phyloP scores from a whole-genome alignment of 495 filamentous ascomycete species.

The Xylaria bambusicola region DNA sequence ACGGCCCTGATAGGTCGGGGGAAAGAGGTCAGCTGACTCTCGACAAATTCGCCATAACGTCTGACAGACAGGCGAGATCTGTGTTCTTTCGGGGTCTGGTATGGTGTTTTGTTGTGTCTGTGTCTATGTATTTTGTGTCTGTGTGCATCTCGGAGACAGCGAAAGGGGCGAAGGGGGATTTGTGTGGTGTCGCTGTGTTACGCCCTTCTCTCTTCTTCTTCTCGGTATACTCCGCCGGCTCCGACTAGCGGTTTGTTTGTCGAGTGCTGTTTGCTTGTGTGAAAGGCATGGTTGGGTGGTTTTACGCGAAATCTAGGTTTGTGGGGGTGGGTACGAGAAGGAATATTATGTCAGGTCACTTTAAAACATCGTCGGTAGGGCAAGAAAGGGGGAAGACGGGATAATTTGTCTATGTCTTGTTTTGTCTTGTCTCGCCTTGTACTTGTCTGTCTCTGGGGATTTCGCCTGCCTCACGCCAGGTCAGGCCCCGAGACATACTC shows the following conservation, averaged over 20 bases:
- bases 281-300: too few relatives aligned
- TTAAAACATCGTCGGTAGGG: constrained; percentile 5
- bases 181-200: too few relatives aligned
- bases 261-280: too few relatives aligned
- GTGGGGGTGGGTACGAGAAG: too few relatives aligned
- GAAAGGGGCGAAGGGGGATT: not conserved
- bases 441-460: too few relatives aligned
- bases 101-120: not conserved
- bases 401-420: not conserved
- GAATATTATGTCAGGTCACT: constrained; percentile 11
- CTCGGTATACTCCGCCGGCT: too few relatives aligned
- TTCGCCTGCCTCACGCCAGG: constrained; percentile 12
- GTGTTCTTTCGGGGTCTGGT: too few relatives aligned
- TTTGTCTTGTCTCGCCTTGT: constrained; percentile 1
- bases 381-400: not conserved
- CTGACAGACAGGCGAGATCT: too few relatives aligned
- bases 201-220: too few relatives aligned
- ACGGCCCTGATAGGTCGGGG: constrained; percentile 2
- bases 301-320: too few relatives aligned
- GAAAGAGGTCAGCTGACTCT: constrained; percentile 10
- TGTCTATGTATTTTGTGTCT: not conserved
- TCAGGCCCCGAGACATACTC: constrained; percentile 37
- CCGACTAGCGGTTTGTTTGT: too few relatives aligned
- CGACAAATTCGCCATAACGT: not conserved
- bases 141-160: not conserved